A percentile compares a stretch with the other conserved stretches of the same genome.
Conservation (phyloP, 2,329 filamentous ascomycete species). For the Chaetomium sp. region DNA sequence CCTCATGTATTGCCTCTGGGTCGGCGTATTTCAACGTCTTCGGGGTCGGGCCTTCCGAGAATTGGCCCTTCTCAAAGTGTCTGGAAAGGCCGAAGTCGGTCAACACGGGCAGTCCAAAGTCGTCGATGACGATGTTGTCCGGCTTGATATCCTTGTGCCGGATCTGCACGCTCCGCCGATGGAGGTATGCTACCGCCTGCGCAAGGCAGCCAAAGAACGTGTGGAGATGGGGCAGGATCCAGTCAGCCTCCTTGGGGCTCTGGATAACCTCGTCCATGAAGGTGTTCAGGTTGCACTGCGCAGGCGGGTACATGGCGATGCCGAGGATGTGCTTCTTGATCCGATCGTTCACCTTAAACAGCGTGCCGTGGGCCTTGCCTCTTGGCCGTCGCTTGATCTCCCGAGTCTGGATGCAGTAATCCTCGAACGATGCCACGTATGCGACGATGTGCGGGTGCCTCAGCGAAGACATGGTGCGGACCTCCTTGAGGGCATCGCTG, state of each 20-base stretch:
- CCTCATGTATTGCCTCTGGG: slow-evolving; percentile 33
- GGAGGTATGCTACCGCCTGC: slow-evolving; percentile 35
- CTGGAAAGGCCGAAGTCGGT: slow-evolving; percentile 37
- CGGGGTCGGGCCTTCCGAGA: slow-evolving; percentile 33
- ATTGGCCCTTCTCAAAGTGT: slow-evolving; percentile 35
- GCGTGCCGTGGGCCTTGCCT: slow-evolving; percentile 16
- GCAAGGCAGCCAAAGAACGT: slow-evolving; percentile 38
- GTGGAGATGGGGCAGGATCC: slow-evolving; percentile 30
- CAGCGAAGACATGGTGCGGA: slow-evolving; percentile 32
- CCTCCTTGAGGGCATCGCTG: slow-evolving; percentile 32
- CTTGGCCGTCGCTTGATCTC: slow-evolving; percentile 19
- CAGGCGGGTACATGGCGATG: slow-evolving; percentile 37
- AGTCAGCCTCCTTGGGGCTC: slow-evolving; percentile 18
- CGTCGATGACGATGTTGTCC: slow-evolving; percentile 37
- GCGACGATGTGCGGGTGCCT: slow-evolving; percentile 36
- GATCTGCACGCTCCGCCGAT: slow-evolving; percentile 28
- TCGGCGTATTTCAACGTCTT: slow-evolving; percentile 35
- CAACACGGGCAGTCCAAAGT: slow-evolving; percentile 35
- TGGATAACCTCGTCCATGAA: slow-evolving; percentile 33
- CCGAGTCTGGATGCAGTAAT: slow-evolving; percentile 33
- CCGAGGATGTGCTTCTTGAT: slow-evolving; percentile 35
- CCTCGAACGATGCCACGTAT: slow-evolving; percentile 37
- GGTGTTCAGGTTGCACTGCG: slow-evolving; percentile 32
- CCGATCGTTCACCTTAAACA: slow-evolving; percentile 24
- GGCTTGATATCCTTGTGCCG: slow-evolving; percentile 40